phyloP scores from a whole-genome alignment of 2,329 filamentous ascomycete species.

The Alternaria atra region DNA sequence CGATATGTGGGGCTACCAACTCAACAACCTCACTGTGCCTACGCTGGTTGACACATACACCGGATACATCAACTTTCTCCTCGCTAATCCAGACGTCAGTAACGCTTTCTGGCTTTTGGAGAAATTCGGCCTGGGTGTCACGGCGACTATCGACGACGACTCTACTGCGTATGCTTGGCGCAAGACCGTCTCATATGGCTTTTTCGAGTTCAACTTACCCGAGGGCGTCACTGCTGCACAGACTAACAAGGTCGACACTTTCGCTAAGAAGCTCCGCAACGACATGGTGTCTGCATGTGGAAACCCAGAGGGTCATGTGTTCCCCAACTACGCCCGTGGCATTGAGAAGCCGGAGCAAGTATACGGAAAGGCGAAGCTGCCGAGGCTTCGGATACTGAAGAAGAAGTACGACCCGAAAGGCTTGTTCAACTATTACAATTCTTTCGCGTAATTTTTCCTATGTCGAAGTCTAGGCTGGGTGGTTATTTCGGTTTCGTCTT shows the following conservation, averaged over 20 bases:
- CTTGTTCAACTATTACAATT: not conserved
- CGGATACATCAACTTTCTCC: not conserved
- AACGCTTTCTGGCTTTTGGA: not conserved
- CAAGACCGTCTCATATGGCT: slow-evolving; percentile 18
- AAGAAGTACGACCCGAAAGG: slow-evolving; percentile 40
- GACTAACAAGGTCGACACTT: not conserved
- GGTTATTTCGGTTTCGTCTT: not conserved
- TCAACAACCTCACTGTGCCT: slow-evolving; percentile 3
- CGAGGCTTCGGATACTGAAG: slow-evolving; percentile 42
- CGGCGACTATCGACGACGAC: slow-evolving; percentile 7
- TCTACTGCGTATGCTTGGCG: slow-evolving; percentile 39
- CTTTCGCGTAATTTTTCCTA: not conserved
- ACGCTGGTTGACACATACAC: slow-evolving; percentile 3
- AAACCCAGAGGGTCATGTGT: slow-evolving; percentile 23
- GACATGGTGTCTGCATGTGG: not conserved
- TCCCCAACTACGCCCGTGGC: slow-evolving; percentile 44
- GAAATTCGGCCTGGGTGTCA: slow-evolving; percentile 1
- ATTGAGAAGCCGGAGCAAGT: slow-evolving; percentile 34
- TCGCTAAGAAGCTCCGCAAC: not conserved
- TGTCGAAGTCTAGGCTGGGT: not conserved
- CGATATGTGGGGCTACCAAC: slow-evolving; percentile 6
- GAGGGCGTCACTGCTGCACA: not conserved
- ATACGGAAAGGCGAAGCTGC: slow-evolving; percentile 43
- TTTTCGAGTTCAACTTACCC: slow-evolving; percentile 19
- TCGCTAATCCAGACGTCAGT: not conserved